A percentile compares a stretch with the other conserved stretches of the same genome.
These are phyloP conservation scores for Leucocoprinus leucothites DNA, from an alignment of 768 basidiomycete genomes.

Conservation along the genomic window DNA sequence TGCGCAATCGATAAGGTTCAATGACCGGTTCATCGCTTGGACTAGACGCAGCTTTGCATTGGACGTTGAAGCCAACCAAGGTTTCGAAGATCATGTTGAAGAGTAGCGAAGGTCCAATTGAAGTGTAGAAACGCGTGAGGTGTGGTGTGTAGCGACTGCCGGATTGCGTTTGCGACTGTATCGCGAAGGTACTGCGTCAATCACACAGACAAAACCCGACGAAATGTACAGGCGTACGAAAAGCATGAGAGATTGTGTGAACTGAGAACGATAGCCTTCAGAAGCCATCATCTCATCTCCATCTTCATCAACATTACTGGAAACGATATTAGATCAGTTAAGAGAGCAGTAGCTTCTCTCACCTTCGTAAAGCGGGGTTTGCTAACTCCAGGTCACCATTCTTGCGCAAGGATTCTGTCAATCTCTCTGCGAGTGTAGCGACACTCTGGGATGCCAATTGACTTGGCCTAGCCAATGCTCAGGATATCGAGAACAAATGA, in stretches of 20 bases:
- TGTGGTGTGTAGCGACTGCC: slow-evolving; percentile 72
- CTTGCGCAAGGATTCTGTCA: slow-evolving; percentile 64
- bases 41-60: slow-evolving; percentile 35
- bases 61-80: slow-evolving; percentile 45
- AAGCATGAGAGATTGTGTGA: slow-evolving; percentile 76
- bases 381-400: slow-evolving; percentile 78
- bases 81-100: slow-evolving; percentile 52
- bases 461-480: slow-evolving; percentile 48
- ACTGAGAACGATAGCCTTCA: slow-evolving; percentile 58
- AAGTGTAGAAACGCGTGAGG: slow-evolving; percentile 79
- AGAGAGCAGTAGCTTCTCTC: too few relatives aligned
- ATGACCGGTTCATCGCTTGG: neutral
- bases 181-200: neutral
- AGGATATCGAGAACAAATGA: neutral
- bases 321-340: neutral
- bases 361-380: slow-evolving; percentile 45
- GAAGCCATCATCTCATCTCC: slow-evolving; percentile 61
- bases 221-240: slow-evolving; percentile 66
- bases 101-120: slow-evolving; percentile 50
- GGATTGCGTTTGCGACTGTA: slow-evolving; percentile 77
- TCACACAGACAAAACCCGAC: neutral
- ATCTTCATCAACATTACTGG: slow-evolving; percentile 43
- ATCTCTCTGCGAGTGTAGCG: slow-evolving; percentile 58
- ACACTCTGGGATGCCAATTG: slow-evolving; percentile 57
- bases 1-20: slow-evolving; percentile 38